Percentiles rank a stretch among this genome's conserved stretches.
phyloP scores from a whole-genome alignment of 2,329 filamentous ascomycete genomes.

The Xylaria hypoxylon region DNA sequence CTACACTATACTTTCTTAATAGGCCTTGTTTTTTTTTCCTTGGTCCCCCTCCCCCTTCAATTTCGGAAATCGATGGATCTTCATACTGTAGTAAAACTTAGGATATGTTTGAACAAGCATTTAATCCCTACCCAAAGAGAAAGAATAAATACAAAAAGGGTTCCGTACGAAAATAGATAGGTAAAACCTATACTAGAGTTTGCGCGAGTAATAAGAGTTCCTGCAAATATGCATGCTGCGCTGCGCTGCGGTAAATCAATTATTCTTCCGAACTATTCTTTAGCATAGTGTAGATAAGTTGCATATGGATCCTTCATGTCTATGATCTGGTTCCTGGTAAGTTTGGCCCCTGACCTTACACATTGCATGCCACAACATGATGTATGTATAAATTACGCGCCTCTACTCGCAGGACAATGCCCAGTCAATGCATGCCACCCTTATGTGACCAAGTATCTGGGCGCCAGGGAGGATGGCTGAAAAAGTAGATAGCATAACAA shows the following conservation, averaged over 20 bases:
- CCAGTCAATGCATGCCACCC: conserved; percentile 20
- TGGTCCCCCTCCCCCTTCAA: too few species aligned
- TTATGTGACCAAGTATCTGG: neutral
- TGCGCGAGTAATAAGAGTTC: neutral
- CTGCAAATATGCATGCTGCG: conserved; percentile 3
- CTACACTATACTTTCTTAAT: too few species aligned
- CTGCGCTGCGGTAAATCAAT: neutral
- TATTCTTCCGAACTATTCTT: neutral
- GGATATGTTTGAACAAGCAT: too few species aligned
- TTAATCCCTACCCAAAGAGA: too few species aligned
- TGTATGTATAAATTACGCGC: conserved; percentile 47
- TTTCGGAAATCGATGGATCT: too few species aligned
- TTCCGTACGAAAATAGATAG: neutral
- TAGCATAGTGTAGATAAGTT: neutral
- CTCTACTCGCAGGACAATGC: conserved; percentile 39
- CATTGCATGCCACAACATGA: conserved; percentile 49
- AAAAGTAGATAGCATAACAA: conserved; percentile 7
- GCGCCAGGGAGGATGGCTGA: conserved; percentile 5
- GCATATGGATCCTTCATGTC: conserved; percentile 16
- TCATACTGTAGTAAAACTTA: too few species aligned
- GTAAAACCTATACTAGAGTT: too few species aligned
- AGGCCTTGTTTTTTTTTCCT: too few species aligned
- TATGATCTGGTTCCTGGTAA: conserved; percentile 20
- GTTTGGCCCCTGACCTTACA: conserved; percentile 40
- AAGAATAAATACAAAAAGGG: neutral